Evolutionary conservation across 2,329 filamentous ascomycete species (phyloP), one percentile per base, ranked within the genome.

Genomic region (Fusarium sp.): DNA sequence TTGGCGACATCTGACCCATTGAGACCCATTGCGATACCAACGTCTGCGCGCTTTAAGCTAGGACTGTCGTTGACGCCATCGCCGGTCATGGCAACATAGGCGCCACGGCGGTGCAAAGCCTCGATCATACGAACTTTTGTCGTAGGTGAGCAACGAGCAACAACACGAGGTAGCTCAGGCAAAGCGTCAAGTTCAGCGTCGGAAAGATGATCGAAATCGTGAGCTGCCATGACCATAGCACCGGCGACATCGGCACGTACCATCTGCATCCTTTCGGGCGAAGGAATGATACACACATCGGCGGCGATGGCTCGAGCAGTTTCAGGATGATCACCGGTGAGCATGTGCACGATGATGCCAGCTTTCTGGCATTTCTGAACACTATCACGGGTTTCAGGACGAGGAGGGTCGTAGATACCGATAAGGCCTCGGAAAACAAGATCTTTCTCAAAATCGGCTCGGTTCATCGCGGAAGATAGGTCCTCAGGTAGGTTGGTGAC

Each of bases 91-190:
- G 89, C 89, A 40, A 86, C 88, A 74, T 88, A 92, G 18, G 82
- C 81, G 32, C 84, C 84, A 45, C 89, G 86, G 22, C 90, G 84
- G 74, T 92, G 90, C 20, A 92, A 83, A n/a, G 90, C 90, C 62
- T 91, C 89, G 60, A 93, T 91, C 90, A 93, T 92, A 45, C 90
- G 86, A 12, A 92, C 90, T 75, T 93, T 93, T 6, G 91, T 92
- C 27, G 86, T 85, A 0, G 91, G 91, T 2, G 90, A 88, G 74
- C 90, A 92, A n/a, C 91, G 86, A 29, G 90, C 90, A 43, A 92
- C 88, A 4, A 92, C 90, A 4, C 92, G 81, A 2, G 90, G 90
- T 3, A 92, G 78, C 10, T 89, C 83, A 0, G 88, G 87, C 5
- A 92, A 83, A 1, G 78, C 75, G 62, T 92, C 90, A 20, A 92